A percentile compares a stretch with the other conserved stretches of the same genome.
phyloP scores from a whole-genome alignment of 176 grass and related monocot genomes.

The Tillandsia leiboldiana region DNA sequence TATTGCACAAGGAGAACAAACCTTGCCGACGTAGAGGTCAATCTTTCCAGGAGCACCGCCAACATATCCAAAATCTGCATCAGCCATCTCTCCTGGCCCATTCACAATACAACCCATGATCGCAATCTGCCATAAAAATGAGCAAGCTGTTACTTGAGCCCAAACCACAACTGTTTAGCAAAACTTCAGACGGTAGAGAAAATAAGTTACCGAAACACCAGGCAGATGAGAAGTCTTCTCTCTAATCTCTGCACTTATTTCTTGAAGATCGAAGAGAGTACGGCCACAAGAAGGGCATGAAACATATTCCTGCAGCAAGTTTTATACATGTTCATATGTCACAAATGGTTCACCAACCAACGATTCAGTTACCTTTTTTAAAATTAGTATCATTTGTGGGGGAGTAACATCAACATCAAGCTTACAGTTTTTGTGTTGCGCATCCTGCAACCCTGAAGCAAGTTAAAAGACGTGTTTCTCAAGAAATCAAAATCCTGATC shows the following conservation, averaged over 20 bases:
- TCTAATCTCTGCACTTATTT: constrained; percentile 85
- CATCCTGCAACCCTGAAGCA: constrained; percentile 98
- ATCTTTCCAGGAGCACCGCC: constrained; percentile 94
- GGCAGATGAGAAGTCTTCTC: constrained; percentile 86
- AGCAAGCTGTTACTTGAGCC: not conserved
- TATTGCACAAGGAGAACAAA: constrained; percentile 18
- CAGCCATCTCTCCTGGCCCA: constrained; percentile 93
- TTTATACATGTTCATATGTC: not conserved
- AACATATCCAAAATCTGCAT: constrained; percentile 95
- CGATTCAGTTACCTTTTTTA: not conserved
- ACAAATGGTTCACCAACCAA: not conserved
- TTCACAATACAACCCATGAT: constrained; percentile 99
- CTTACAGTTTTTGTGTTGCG: constrained; percentile 98
- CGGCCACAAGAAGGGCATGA: constrained; percentile 90
- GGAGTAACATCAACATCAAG: constrained; percentile 3
- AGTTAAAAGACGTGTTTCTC: constrained; percentile 92
- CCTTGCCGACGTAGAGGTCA: constrained; percentile 96
- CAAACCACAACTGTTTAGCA: too few relatives aligned
- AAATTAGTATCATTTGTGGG: not conserved
- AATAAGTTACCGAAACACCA: constrained; percentile 69
- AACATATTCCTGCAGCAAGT: constrained; percentile 61
- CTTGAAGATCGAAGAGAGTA: constrained; percentile 93
- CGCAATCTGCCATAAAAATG: constrained; percentile 56
- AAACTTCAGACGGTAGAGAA: not conserved
- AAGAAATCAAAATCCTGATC: constrained; percentile 83